Base-by-base conservation (phyloP, 2,329 filamentous ascomycete genomes). In the Diaporthe amygdali region DNA sequence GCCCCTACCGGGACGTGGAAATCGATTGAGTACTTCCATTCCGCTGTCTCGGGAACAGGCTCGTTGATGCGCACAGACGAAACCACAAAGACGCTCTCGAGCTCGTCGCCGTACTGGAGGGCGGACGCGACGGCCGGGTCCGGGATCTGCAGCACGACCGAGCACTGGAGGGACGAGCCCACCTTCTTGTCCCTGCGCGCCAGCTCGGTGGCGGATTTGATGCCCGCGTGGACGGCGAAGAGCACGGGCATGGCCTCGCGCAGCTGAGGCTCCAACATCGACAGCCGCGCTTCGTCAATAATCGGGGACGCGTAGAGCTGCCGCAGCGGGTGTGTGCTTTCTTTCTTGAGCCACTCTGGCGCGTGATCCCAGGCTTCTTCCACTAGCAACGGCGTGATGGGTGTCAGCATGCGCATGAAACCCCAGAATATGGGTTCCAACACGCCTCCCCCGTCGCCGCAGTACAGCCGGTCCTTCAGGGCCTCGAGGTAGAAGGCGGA, bases 401-500 rank as follows among this genome's bases (percentile, higher is more conserved):
- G 95, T 2, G 90, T 91, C 37, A 98, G 85, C 87, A 97, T 94
- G 68, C 91, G 88, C 73, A 95, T 84, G 22, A 98, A 84, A 44
- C 94, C 90, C 7, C 89, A 83, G 72, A 96, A 91, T 68, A 98
- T 89, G 34, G 88, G 86, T 74, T 89, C 87, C 59, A 93, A 82
- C 5, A 88, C 85, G 56, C 93, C 92, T 17, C 88, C 86, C 17
- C 89, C 89, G 72, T 91, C 89, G 37, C 93, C 94, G 55, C 95
- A 96, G 84, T 99, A 99, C 1, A 98, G 85, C 3, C 94, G 88
- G 77, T 99, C 96, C 81, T 99, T 99, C 76, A 95, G 87, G 0
- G 93, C 91, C 81, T 99, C 96, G 70, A 99, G 90, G 80, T 98
- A 99, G 81, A 98, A 97, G 0, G 96, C 92, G 0, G 95, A 98